A percentile compares a stretch with the other conserved stretches of the same genome.
Conservation (phyloP, 768 basidiomycete genomes). For the Lyophyllum atratum region DNA sequence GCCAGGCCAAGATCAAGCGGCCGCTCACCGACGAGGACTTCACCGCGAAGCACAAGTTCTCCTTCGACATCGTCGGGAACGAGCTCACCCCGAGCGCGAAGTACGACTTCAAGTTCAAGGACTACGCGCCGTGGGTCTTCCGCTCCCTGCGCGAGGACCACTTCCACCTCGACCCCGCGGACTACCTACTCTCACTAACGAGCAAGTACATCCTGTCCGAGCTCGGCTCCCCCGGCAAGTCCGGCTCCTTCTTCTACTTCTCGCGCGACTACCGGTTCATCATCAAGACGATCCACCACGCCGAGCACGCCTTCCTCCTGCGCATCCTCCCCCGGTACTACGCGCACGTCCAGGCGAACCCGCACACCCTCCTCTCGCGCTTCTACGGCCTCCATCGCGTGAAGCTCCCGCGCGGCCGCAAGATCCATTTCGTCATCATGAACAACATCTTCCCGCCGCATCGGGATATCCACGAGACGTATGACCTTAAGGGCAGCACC, state of each 20-base stretch:
- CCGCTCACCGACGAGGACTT: slow-evolving; percentile 87
- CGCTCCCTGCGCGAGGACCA: slow-evolving; percentile 91
- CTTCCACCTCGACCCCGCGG: slow-evolving; percentile 95
- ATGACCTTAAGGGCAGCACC: slow-evolving; percentile 94
- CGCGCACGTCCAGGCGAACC: slow-evolving; percentile 83
- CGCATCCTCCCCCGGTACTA: slow-evolving; percentile 84
- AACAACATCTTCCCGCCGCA: slow-evolving; percentile 99
- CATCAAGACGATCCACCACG: slow-evolving; percentile 97
- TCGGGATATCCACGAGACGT: slow-evolving; percentile 96
- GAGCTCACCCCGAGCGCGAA: slow-evolving; percentile 96
- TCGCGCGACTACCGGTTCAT: slow-evolving; percentile 99
- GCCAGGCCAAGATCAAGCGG: slow-evolving; percentile 92
- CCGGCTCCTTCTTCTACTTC: slow-evolving; percentile 99
- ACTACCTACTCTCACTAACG: slow-evolving; percentile 95
- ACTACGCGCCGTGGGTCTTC: slow-evolving; percentile 98
- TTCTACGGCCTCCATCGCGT: slow-evolving; percentile 99
- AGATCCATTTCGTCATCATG: slow-evolving; percentile 99
- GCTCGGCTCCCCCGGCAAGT: slow-evolving; percentile 97
- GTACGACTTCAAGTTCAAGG: slow-evolving; percentile 99
- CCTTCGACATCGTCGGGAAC: slow-evolving; percentile 97
- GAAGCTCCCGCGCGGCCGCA: slow-evolving; percentile 88
- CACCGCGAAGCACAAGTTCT: slow-evolving; percentile 87
- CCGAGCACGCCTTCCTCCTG: slow-evolving; percentile 92
- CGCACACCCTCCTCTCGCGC: slow-evolving; percentile 89
- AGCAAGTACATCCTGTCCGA: slow-evolving; percentile 98